A percentile compares a stretch with the other conserved stretches of the same genome.
phyloP scores from a whole-genome alignment of 768 basidiomycete genomes.

The Trichaptum fuscoviolaceum region DNA sequence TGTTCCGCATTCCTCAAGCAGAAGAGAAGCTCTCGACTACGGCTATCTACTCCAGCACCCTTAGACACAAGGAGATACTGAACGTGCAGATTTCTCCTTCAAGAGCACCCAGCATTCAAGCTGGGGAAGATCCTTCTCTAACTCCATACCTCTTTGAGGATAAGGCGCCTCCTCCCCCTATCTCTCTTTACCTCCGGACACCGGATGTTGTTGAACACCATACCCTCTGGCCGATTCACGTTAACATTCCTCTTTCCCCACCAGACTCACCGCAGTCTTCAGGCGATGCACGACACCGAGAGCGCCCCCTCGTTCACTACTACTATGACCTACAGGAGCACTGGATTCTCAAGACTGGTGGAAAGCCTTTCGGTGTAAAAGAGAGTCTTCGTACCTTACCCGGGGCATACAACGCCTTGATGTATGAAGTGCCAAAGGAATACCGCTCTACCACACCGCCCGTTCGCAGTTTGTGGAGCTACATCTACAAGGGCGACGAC shows the following conservation, averaged over 20 bases:
- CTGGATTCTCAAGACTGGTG: not conserved
- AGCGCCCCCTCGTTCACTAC: not conserved
- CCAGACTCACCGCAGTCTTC: slow-evolving; percentile 1
- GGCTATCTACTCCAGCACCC: not conserved
- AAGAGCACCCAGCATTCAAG: not conserved
- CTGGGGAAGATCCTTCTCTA: not conserved
- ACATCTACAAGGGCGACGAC: slow-evolving; percentile 10
- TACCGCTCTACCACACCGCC: slow-evolving; percentile 23
- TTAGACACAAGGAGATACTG: not conserved
- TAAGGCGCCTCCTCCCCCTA: not conserved
- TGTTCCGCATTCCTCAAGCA: not conserved
- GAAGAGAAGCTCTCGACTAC: not conserved
- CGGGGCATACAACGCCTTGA: slow-evolving; percentile 27
- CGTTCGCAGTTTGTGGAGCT: slow-evolving; percentile 27
- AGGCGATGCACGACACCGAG: not conserved
- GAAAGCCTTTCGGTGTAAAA: not conserved
- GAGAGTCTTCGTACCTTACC: slow-evolving; percentile 14
- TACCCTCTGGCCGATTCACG: not conserved
- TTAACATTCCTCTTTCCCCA: not conserved
- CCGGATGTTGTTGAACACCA: not conserved
- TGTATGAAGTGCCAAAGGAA: slow-evolving; percentile 23
- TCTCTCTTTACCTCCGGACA: not conserved
- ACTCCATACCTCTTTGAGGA: not conserved
- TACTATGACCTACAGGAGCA: not conserved
- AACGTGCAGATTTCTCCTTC: slow-evolving; percentile 1